Evolutionary conservation across 768 basidiomycete species (phyloP).

Genomic region (Termitomyces sp.): DNA sequence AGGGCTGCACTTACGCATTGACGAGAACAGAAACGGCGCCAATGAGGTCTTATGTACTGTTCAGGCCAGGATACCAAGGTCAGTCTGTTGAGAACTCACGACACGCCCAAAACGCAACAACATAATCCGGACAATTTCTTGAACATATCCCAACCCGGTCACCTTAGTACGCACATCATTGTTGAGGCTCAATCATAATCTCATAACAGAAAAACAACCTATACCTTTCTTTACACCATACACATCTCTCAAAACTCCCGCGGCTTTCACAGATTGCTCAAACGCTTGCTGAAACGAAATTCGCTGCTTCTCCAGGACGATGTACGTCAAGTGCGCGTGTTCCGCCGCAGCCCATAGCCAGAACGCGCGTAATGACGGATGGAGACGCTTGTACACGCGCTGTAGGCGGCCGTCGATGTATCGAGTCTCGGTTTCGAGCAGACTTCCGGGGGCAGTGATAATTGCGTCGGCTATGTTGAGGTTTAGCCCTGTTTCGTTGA

Average conservation of each 20-base stretch:
- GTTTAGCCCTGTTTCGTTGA: not conserved
- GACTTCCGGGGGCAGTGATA: constrained; percentile 30
- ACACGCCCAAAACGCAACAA: constrained; percentile 44
- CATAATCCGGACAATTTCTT: constrained; percentile 42
- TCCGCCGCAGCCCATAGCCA: constrained; percentile 34
- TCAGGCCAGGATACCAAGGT: not conserved
- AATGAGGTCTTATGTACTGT: constrained; percentile 27
- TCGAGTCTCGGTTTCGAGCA: constrained; percentile 36
- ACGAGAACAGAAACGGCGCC: constrained; percentile 43
- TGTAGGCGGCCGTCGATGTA: constrained; percentile 38
- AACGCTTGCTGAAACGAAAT: constrained; percentile 36
- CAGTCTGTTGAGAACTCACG: constrained; percentile 21
- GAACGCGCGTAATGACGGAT: constrained; percentile 41
- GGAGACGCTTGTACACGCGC: constrained; percentile 48
- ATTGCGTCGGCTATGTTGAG: constrained; percentile 25
- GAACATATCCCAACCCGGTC: constrained; percentile 41
- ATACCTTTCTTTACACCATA: constrained; percentile 45
- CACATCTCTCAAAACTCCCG: constrained; percentile 27
- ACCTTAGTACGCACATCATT: constrained; percentile 15
- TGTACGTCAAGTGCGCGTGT: constrained; percentile 34
- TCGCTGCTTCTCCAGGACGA: constrained; percentile 44
- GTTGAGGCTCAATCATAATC: not conserved
- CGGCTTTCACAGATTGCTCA: constrained; percentile 28
- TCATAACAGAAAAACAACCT: not conserved
- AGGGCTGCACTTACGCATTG: constrained; percentile 31